Base-by-base conservation (phyloP, 2,329 filamentous ascomycete species). In the Fusarium drepaniforme region DNA sequence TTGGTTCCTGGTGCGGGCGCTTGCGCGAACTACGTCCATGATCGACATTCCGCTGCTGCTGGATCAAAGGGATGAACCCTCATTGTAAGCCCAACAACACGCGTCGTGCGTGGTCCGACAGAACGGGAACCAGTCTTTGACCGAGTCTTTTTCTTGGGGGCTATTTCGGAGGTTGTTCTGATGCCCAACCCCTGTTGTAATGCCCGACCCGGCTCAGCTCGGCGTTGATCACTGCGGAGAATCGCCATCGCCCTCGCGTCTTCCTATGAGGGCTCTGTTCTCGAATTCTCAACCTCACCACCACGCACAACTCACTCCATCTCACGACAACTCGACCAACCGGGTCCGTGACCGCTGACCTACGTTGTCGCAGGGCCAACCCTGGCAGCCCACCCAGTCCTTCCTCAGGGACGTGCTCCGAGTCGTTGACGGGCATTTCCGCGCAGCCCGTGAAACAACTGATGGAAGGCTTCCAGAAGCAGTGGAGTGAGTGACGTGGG, bases 391-490 rank as follows among this genome's bases (percentile, higher is more conserved):
- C 64, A 64, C 58, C 56, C 59, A 60, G 60, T 57, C 46, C 51
- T 62, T 42, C 59, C 64, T 59, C 64, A 75, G 68, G 71, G 53
- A 62, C 72, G 44, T 72, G 74, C 75, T 75, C 71, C 64, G 56
- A 73, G 65, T 77, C 72, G 64, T 64, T 70, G 64, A 75, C 74
- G 74, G 75, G 68, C 73, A 75, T 74, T 75, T 75, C 73, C 73
- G 73, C 42, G 59, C 60, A 64, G 64, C 53, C 42, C 51, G 40
- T 78, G 74, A 76, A 79, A 79, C 77, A 79, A 73, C 65, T 64
- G 23, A 79, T 77, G 63, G 77, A 79, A 79, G 70, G 57, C 73
- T 79, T 79, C 77, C 73, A 79, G 77, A 79, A 79, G 77, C 67
- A 78, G 77, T 79, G 77, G 77, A 72, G 65, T 46, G 58, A 58